Conservation (phyloP, 1,284 basidiomycete genomes). For the Rugosomyces carneus region DNA sequence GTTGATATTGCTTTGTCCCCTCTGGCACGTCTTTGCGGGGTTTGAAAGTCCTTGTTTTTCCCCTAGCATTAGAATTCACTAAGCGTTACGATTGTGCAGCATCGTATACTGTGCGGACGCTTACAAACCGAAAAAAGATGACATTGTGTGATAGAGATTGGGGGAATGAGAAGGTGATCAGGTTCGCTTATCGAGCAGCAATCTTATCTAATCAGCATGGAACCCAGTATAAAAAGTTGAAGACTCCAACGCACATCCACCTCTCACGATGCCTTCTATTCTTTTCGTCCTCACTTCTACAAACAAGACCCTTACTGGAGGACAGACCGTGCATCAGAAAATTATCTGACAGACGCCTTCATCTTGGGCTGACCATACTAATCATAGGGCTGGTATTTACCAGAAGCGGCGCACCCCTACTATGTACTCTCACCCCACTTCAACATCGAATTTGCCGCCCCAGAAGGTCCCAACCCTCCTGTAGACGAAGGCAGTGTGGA, state of each 20-base stretch:
- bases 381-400: constrained; percentile 59
- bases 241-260: not conserved
- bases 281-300: constrained; percentile 76
- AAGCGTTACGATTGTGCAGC: constrained; percentile 11
- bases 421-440: constrained; percentile 55
- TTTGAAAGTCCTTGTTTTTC: constrained; percentile 94
- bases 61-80: constrained; percentile 35
- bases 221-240: not conserved
- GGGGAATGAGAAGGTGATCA: not conserved
- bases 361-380: constrained; percentile 1
- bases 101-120: constrained; percentile 21
- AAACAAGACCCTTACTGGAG: constrained; percentile 53
- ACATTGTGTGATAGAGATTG: constrained; percentile 41
- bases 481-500: constrained; percentile 58
- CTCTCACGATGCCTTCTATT: constrained; percentile 36
- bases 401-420: constrained; percentile 80
- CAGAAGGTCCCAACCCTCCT: constrained; percentile 68
- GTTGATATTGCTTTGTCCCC: constrained; percentile 94
- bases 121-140: constrained; percentile 81
- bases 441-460: constrained; percentile 67
- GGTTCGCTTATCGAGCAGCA: not conserved
- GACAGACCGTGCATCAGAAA: constrained; percentile 43
- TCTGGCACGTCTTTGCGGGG: constrained; percentile 93
- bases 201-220: constrained; percentile 1
- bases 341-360: not conserved